Conservation (phyloP, 768 basidiomycete species). For the Panaeolus papilionaceus region DNA sequence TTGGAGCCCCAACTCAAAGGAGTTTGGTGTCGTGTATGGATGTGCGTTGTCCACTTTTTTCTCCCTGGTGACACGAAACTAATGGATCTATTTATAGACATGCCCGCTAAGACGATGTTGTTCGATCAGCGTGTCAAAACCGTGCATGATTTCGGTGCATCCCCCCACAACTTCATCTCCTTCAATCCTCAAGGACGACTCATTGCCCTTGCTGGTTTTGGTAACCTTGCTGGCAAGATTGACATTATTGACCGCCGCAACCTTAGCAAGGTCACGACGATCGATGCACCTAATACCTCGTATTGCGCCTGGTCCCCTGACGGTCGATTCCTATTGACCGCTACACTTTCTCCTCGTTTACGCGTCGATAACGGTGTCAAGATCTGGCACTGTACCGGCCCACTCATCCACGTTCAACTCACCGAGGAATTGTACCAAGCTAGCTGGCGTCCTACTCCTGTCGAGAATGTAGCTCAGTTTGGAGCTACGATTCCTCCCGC, state of each 20-base stretch:
- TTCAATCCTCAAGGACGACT: slow-evolving; percentile 96
- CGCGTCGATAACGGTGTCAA: slow-evolving; percentile 98
- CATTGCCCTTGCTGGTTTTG: slow-evolving; percentile 91
- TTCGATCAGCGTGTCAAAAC: slow-evolving; percentile 91
- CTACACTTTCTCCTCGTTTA: slow-evolving; percentile 93
- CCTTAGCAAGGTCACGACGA: slow-evolving; percentile 76
- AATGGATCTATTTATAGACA: slow-evolving; percentile 54
- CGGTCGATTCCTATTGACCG: slow-evolving; percentile 91
- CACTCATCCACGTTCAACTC: slow-evolving; percentile 82
- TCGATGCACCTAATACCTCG: slow-evolving; percentile 93
- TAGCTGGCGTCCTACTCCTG: slow-evolving; percentile 78
- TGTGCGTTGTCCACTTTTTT: slow-evolving; percentile 60
- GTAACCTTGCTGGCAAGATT: slow-evolving; percentile 94
- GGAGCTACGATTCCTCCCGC: slow-evolving; percentile 69
- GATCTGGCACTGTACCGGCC: slow-evolving; percentile 92
- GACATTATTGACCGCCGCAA: slow-evolving; percentile 91
- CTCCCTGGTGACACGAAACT: neutral
- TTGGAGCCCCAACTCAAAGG: slow-evolving; percentile 97
- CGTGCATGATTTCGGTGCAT: slow-evolving; percentile 89
- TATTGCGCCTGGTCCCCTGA: slow-evolving; percentile 96
- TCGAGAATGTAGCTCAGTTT: slow-evolving; percentile 73
- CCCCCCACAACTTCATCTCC: slow-evolving; percentile 89
- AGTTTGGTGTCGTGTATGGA: slow-evolving; percentile 96
- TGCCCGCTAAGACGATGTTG: slow-evolving; percentile 93
- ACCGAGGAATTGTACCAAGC: slow-evolving; percentile 92